Evolutionary conservation across 768 basidiomycete genomes (phyloP), one percentile per base, ranked within the genome.

Genomic region (Candolleomyces eurysporus): DNA sequence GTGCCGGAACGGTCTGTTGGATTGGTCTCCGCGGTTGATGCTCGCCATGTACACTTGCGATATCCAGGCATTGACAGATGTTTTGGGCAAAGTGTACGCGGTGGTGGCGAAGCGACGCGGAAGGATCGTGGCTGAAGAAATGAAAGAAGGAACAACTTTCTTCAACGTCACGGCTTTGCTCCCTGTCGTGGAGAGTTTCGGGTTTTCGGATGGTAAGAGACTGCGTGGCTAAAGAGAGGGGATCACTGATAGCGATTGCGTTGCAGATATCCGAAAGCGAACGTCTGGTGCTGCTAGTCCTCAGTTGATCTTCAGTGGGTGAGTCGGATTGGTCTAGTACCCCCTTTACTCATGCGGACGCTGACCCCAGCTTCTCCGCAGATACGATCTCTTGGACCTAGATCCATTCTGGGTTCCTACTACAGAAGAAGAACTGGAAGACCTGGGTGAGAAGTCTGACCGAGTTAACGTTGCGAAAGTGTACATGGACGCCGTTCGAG

Each of bases 401-500:
- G 94, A 98, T 78, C 96, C 96, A 6, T 98, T 95, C 78, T 98
- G 96, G 96, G 94, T 97, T 3, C 96, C 96, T 0, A 95, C 94
- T 17, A 98, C 96, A 0, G 92, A 95, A 68, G 96, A 97, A 70
- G 96, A 98, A 65, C 78, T 98, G 45, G 96, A 98, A 71, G 96
- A 98, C 72, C 79, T 99, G 10, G 97, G 97, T 50, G 94, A 96
- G 72, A 98, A 98, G 73, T 89, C 96, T 0, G 97, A 98, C 71
- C 80, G 92, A 56, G 83, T 85, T 11, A 99, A 99, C 73, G 77
- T 98, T n/a, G 97, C 96, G 0, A 94, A 94, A 68, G 83, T 78
- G 17, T 98, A 98, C 66, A 90, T 97, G 87, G 95, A 98, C 65
- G 80, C 74, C 0, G 96, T 98, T 32, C 83, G 96, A 66, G 90